Conservation (phyloP, 495 filamentous ascomycete genomes). For the Corynascus novoguineensis region DNA sequence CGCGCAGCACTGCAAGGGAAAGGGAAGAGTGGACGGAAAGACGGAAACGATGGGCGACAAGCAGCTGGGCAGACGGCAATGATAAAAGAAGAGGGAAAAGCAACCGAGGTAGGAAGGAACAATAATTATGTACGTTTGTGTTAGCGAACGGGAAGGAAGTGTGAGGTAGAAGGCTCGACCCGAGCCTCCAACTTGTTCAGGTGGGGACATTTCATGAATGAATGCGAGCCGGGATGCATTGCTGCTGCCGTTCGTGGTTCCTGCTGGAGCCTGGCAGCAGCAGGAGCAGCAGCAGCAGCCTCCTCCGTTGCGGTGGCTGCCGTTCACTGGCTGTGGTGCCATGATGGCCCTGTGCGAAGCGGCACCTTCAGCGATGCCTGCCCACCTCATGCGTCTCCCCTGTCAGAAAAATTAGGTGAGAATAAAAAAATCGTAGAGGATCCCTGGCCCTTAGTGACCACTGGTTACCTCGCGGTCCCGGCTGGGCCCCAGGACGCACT, state of each 20-base stretch:
- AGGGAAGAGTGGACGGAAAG: slow-evolving; percentile 8
- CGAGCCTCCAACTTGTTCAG: slow-evolving; percentile 15
- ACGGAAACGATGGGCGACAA: slow-evolving; percentile 11
- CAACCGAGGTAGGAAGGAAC: neutral
- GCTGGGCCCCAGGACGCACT: slow-evolving; percentile 22
- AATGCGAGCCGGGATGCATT: slow-evolving; percentile 15
- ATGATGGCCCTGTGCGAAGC: neutral
- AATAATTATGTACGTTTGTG: neutral
- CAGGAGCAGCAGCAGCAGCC: neutral
- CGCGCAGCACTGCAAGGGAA: slow-evolving; percentile 6
- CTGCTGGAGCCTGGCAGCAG: slow-evolving; percentile 1
- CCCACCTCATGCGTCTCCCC: neutral
- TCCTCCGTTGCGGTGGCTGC: neutral
- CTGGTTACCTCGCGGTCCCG: slow-evolving; percentile 5
- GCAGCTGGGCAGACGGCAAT: neutral
- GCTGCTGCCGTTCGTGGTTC: neutral
- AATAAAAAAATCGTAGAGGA: slow-evolving; percentile 3
- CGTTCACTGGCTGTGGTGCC: neutral
- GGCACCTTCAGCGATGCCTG: neutral
- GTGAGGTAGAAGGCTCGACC: slow-evolving; percentile 7
- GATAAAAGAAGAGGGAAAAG: neutral
- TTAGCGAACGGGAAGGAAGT: neutral
- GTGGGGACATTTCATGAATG: slow-evolving; percentile 15
- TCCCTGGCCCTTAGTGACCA: slow-evolving; percentile 1
- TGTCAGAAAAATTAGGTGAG: slow-evolving; percentile 5